Conservation (phyloP, 306 rosid genomes). For the Vigna mungo region DNA sequence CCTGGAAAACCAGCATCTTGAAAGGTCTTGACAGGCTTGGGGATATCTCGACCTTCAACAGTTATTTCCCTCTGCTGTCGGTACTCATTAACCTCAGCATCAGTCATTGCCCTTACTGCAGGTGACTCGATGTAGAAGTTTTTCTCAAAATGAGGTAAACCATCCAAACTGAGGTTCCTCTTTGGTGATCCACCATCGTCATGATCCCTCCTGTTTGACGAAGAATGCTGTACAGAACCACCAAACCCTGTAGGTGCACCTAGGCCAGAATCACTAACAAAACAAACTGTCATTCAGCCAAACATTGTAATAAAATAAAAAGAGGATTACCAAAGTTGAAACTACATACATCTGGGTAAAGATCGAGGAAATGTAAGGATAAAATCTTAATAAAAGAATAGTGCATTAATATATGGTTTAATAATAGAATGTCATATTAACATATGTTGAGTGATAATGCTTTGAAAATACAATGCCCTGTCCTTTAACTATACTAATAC, state of each 20-base stretch:
- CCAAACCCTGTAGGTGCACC: conserved; percentile 67
- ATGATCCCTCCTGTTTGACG: conserved; percentile 60
- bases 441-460: background rate
- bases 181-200: conserved; percentile 62
- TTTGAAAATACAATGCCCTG: background rate
- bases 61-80: conserved; percentile 80
- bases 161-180: conserved; percentile 84
- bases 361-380: background rate
- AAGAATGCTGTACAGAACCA: conserved; percentile 44
- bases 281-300: conserved; percentile 34
- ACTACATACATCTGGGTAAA: background rate
- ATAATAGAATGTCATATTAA: background rate
- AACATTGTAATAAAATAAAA: background rate
- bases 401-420: background rate
- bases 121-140: conserved; percentile 84
- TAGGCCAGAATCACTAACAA: conserved; percentile 78
- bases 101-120: conserved; percentile 81
- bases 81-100: conserved; percentile 78
- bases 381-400: background rate
- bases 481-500: background rate
- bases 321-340: background rate
- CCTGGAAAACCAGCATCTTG: conserved; percentile 92
- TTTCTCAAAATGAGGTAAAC: conserved; percentile 93
- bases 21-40: conserved; percentile 90
- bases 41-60: conserved; percentile 93